These are phyloP conservation scores for Pseudogymnoascus pannorum DNA, from an alignment of 2,329 filamentous ascomycete genomes.

Conservation along the genomic window DNA sequence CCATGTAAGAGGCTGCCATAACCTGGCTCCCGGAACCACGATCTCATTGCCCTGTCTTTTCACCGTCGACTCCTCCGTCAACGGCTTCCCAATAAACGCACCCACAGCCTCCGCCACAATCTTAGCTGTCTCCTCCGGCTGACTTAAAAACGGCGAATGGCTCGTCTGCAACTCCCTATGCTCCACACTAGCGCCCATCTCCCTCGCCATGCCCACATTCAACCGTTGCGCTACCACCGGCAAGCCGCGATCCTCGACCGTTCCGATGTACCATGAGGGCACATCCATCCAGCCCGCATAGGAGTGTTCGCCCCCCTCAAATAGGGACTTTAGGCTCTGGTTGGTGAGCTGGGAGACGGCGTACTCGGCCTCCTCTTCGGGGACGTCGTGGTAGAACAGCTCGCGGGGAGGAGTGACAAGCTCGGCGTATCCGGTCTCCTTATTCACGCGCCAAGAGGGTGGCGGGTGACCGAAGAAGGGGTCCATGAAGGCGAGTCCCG, in stretches of 20 bases:
- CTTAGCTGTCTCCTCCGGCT: conserved; percentile 29
- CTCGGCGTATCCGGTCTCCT: conserved; percentile 33
- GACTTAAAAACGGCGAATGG: conserved; percentile 39
- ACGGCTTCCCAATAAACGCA: conserved; percentile 22
- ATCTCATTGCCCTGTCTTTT: conserved; percentile 2
- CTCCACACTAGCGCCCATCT: conserved; percentile 28
- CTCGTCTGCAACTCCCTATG: conserved; percentile 33
- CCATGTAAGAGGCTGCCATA: conserved; percentile 16
- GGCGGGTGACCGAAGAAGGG: conserved; percentile 29
- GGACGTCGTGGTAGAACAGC: conserved; percentile 38
- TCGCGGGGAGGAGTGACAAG: conserved; percentile 28
- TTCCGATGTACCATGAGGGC: conserved; percentile 32
- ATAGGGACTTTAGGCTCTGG: conserved; percentile 34
- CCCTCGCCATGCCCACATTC: conserved; percentile 31
- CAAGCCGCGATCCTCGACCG: conserved; percentile 32
- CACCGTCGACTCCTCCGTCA: neutral
- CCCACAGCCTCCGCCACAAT: conserved; percentile 33
- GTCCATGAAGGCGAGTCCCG: conserved; percentile 32
- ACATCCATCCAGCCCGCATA: conserved; percentile 26
- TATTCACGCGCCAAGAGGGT: conserved; percentile 27
- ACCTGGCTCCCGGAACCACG: conserved; percentile 9
- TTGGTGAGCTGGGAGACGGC: conserved; percentile 33
- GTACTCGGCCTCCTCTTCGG: conserved; percentile 32
- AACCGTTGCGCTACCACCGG: conserved; percentile 32
- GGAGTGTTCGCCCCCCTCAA: conserved; percentile 32